Base-by-base conservation (phyloP, 305 asterid genomes). In the Rubia peregrina region DNA sequence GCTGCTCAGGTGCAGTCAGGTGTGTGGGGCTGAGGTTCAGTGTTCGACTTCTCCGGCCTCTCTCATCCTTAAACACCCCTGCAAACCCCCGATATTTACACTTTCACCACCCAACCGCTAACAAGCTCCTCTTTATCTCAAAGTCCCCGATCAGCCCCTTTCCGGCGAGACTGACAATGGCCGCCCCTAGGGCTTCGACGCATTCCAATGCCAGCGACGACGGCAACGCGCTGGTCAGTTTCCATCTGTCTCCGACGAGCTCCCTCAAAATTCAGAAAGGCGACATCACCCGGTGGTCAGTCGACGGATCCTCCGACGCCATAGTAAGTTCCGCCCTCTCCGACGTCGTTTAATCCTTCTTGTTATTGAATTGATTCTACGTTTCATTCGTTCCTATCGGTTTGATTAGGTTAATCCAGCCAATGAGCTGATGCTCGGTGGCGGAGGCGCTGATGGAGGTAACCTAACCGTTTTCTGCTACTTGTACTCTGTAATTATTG, bases 401-500 rank as follows among this genome's bases (percentile, higher is more conserved):
- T 67, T 70, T 75, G 22, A 24, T 40, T 67, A 93, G 98, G 97
- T 93, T 71, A 93, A 90, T 87, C 98, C 98, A 71, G 95, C 97
- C 19, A 93, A 93, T 77, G 92, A 93, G 80, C 74, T 74, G 44
- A 93, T 93, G 97, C 96, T 93, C 53, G 96, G 96, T 61, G 98
- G 98, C 59, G 95, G 90, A 61, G 95, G 95, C 71, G 97, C 97
- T 74, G 98, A 89, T 86, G 97, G 98, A 85, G 96, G 96, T 89
- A 76, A 75, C 5, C 73, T 66, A 3, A 14, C 69, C 16, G 48
- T 42, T 65, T 19, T 65, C 46, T 13, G 53, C 40, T 65, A 41
- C 33, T 16, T 12, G 53, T 5, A 19, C 9, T 42, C 19, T 9
- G 53, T 19, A 63, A 63, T 16, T 65, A 1, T 2, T 46, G 13